A percentile compares a stretch with the other conserved stretches of the same genome.
Evolutionary conservation across 257 asterid genomes (phyloP).

Genomic region (Penstemon eatonii): DNA sequence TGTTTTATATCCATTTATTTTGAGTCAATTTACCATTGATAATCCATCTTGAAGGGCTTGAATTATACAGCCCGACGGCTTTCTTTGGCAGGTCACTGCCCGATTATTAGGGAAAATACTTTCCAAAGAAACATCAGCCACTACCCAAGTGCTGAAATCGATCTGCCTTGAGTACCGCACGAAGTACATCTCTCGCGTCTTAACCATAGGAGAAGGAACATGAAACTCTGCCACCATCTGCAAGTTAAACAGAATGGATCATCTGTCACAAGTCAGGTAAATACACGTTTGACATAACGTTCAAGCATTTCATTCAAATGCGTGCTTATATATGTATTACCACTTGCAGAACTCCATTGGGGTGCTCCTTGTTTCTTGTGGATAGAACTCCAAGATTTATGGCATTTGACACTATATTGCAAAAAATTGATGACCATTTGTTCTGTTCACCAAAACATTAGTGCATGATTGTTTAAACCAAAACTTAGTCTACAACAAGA

Average conservation of each 20-base stretch:
- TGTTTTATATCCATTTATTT: neutral
- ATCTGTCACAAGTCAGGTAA: neutral
- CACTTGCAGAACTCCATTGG: conserved; percentile 52
- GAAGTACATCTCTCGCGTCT: conserved; percentile 43
- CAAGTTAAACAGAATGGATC: neutral
- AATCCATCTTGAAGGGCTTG: conserved; percentile 45
- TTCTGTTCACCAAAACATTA: conserved; percentile 33
- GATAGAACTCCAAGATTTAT: conserved; percentile 40
- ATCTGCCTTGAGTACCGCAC: conserved; percentile 48
- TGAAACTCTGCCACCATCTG: conserved; percentile 56
- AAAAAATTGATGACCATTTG: conserved; percentile 49
- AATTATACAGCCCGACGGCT: conserved; percentile 64
- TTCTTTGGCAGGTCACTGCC: conserved; percentile 33
- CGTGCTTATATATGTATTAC: conserved; percentile 27
- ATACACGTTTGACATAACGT: neutral
- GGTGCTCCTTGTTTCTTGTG: conserved; percentile 28
- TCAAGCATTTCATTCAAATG: neutral
- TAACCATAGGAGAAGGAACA: conserved; percentile 52
- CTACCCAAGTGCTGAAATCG: conserved; percentile 44
- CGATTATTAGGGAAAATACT: conserved; percentile 40
- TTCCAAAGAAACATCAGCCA: conserved; percentile 59
- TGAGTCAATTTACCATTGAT: conserved; percentile 35
- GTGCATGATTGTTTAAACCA: neutral
- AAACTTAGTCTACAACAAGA: neutral
- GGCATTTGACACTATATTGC: conserved; percentile 50